These are phyloP conservation scores for Annulohypoxylon nitens DNA, from an alignment of 495 filamentous ascomycete species.

Conservation along the genomic window DNA sequence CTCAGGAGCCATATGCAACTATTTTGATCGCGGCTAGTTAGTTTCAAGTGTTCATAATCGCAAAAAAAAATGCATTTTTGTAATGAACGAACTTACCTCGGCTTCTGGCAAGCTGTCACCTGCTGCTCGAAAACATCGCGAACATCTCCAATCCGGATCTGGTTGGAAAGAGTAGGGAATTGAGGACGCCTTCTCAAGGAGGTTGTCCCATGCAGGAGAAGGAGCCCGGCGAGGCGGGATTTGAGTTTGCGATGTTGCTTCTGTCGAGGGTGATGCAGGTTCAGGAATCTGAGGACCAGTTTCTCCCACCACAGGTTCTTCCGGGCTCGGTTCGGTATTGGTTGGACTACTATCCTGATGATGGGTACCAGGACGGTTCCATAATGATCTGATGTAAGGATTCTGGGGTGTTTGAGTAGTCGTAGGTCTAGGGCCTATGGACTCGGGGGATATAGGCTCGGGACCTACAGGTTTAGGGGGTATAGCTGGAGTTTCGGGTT, in stretches of 20 bases:
- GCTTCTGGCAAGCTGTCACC: background rate
- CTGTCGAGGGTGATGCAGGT: background rate
- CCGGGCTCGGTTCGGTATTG: background rate
- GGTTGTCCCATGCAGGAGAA: slow-evolving; percentile 15
- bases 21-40: slow-evolving; percentile 2
- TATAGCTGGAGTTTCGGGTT: too few species aligned
- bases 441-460: too few species aligned
- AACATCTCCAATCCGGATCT: slow-evolving; percentile 27
- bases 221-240: slow-evolving; percentile 7
- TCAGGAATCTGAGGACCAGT: background rate
- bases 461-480: too few species aligned
- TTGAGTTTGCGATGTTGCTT: background rate
- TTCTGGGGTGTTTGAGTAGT: background rate
- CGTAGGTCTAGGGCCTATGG: too few species aligned
- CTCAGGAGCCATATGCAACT: slow-evolving; percentile 18
- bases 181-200: background rate
- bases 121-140: slow-evolving; percentile 35
- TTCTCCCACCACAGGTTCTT: background rate
- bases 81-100: slow-evolving; percentile 19
- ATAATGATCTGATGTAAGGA: too few species aligned
- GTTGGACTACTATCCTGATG: background rate
- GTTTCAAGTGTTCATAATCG: background rate
- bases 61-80: background rate
- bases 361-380: too few species aligned
- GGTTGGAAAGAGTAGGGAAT: background rate